Evolutionary conservation across 2,329 filamentous ascomycete genomes (phyloP), one percentile per base, ranked within the genome.

Genomic region (Fusarium equiseti): DNA sequence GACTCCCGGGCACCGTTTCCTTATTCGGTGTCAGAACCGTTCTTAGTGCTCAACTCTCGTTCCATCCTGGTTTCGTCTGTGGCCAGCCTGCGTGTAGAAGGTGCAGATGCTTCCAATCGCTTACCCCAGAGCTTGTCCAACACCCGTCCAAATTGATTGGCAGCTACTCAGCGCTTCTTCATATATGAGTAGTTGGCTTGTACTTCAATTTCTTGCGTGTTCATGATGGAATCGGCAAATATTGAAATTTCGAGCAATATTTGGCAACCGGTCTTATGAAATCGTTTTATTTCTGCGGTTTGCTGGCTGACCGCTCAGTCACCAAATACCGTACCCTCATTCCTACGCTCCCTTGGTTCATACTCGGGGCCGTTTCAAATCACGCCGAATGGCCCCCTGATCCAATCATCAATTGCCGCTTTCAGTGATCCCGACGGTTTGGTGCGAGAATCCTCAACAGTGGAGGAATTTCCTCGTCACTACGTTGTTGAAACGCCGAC

Each of bases 171-270:
- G 35, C 11, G 9, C 22, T 27, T 12, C 9, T 52, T 20, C 18
- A 8, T 24, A 22, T 20, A 38, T 38, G 35, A 38, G 18, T 38
- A 52, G 8, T 12, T 32, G 48, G 20, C 57, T 43, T 31, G 43
- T 50, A 52, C 55, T 52, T 48, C 56, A 49, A 44, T 53, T 45
- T 60, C 57, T 49, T 65, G 56, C 18, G 70, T 64, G 64, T 63
- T 69, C 81, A 60, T 60, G n/a, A 80, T 79, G 78, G 78, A 74
- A 81, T 80, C 74, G 82, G 78, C 81, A 83, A 79, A 72, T 31
- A 18, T 12, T 40, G 42, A 38, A 43, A 11, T 26, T 11, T n/a
- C 11, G 9, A 27, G 18, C 15, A 42, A 27, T 35, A 42, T 42
- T 5, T 40, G 49, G 11, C 18, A 12, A 20, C 13, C 3, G 13